A percentile compares a stretch with the other conserved stretches of the same genome.
phyloP scores from a whole-genome alignment of 1,284 basidiomycete genomes.

The Omphalotus olearius region DNA sequence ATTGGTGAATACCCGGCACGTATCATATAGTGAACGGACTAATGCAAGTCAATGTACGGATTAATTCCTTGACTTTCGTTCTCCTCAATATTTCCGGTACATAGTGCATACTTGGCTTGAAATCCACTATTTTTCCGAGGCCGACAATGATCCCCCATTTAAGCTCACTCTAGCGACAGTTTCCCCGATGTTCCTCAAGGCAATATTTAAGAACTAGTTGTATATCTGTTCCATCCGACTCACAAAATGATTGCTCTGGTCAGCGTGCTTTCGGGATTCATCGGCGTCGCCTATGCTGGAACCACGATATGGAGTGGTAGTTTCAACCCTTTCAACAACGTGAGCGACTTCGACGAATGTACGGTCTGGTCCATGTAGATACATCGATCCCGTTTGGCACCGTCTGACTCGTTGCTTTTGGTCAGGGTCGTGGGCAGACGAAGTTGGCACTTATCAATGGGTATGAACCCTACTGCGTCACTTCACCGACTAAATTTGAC shows the following conservation, averaged over 20 bases:
- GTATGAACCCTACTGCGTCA: conserved; percentile 22
- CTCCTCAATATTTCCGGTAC: too few species aligned
- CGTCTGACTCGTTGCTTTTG: neutral
- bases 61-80: neutral
- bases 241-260: conserved; percentile 24
- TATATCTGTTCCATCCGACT: neutral
- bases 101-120: too few species aligned
- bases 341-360: conserved; percentile 53
- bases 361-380: conserved; percentile 12
- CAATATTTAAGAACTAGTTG: conserved; percentile 2
- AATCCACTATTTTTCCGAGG: conserved; percentile 1
- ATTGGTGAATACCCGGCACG: conserved; percentile 20
- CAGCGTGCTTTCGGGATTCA: conserved; percentile 25
- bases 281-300: conserved; percentile 37
- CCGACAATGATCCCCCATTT: conserved; percentile 10
- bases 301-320: conserved; percentile 50
- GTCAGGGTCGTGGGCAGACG: conserved; percentile 54
- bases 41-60: conserved; percentile 1
- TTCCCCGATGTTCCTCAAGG: conserved; percentile 27
- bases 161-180: conserved; percentile 25
- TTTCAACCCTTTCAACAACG: conserved; percentile 46
- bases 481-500: neutral
- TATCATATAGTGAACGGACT: conserved; percentile 14
- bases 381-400: neutral
- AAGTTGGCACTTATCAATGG: conserved; percentile 59